Percentiles rank a stretch among this genome's conserved stretches.
Evolutionary conservation across 345 rosid species (phyloP).

Genomic region (Corchorus capsularis): DNA sequence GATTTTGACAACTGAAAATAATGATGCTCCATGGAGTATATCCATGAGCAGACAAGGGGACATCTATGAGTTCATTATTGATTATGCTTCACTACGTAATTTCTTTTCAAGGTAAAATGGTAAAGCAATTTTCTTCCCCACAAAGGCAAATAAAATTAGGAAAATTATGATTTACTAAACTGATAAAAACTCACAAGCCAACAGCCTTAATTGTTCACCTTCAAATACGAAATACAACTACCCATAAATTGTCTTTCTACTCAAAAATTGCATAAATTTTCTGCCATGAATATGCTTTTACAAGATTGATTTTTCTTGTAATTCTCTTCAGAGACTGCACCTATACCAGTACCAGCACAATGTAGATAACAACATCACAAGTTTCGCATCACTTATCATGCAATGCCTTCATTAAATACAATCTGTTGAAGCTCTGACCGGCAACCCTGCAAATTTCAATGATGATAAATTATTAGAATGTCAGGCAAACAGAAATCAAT

Average conservation of each 20-base stretch:
- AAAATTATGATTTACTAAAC: background rate
- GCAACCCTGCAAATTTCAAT: constrained; percentile 65
- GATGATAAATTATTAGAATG: background rate
- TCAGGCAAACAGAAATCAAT: background rate
- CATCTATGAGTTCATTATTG: no score
- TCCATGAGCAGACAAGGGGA: no score
- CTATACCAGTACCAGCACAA: constrained; percentile 3
- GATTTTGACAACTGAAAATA: no score
- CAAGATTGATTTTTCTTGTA: background rate
- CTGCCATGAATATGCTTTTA: background rate
- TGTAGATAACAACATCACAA: background rate
- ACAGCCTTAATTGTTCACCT: background rate
- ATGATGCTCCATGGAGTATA: no score
- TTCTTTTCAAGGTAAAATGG: background rate
- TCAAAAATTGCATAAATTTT: background rate
- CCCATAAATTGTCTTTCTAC: background rate
- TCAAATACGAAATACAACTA: background rate
- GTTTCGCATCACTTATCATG: constrained; percentile 55
- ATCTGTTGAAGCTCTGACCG: constrained; percentile 89
- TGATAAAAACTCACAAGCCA: background rate
- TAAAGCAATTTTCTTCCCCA: background rate
- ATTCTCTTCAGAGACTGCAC: background rate
- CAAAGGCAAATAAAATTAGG: no score
- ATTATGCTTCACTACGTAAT: no score
- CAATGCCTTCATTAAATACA: constrained; percentile 81